These are phyloP conservation scores for Bromus sterilis DNA, from an alignment of 176 grass and related monocot genomes.

Conservation along the genomic window DNA sequence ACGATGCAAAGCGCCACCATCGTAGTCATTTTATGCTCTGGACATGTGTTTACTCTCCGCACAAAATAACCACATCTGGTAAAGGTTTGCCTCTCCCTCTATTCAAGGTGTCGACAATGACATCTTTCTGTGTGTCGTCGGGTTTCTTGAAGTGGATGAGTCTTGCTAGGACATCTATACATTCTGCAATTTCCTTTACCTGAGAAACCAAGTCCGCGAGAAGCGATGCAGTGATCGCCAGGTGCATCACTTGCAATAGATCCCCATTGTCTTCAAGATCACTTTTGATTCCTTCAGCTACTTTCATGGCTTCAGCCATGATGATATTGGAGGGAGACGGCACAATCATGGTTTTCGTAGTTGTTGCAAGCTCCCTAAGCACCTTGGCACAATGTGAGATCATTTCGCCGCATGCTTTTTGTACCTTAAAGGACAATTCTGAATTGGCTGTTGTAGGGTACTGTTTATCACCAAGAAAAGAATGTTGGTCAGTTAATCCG, in stretches of 20 bases:
- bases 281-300: not conserved
- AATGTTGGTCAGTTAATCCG: not conserved
- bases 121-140: constrained; percentile 9
- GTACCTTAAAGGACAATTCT: constrained; percentile 27
- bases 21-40: not conserved
- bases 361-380: constrained; percentile 38
- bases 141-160: constrained; percentile 41
- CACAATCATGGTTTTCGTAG: constrained; percentile 39
- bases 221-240: constrained; percentile 50
- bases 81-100: not conserved
- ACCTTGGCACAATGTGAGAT: constrained; percentile 50
- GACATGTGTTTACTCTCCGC: not conserved
- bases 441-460: constrained; percentile 17
- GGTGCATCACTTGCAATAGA: constrained; percentile 37
- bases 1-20: too few relatives aligned
- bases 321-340: constrained; percentile 9
- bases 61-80: not conserved
- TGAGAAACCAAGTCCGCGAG: constrained; percentile 51
- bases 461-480: constrained; percentile 5
- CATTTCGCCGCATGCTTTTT: constrained; percentile 47
- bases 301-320: constrained; percentile 31
- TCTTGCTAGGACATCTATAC: constrained; percentile 43
- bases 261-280: constrained; percentile 8
- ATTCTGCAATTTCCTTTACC: constrained; percentile 27
- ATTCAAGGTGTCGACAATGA: constrained; percentile 5